Base-by-base conservation (phyloP, 2,329 filamentous ascomycete species). In the Hymenoscyphus linearis region DNA sequence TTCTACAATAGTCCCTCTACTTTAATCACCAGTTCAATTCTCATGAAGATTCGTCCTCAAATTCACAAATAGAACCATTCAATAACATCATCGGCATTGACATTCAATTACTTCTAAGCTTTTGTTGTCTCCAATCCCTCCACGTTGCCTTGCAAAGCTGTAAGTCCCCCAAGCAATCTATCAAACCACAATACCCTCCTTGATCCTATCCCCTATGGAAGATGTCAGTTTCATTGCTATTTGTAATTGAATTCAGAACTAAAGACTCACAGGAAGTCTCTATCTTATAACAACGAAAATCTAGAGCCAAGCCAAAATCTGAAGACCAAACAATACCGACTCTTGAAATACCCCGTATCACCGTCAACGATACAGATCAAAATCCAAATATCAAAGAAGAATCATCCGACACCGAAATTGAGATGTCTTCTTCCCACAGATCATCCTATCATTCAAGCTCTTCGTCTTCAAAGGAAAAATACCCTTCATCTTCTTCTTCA, bases 281-380 rank as follows among this genome's bases (percentile, higher is more conserved):
- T 65, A 55, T 60, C 57, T 13, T 40, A 66, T 68, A 62, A 70
- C 50, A 66, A 63, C 55, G 52, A 66, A 60, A 54, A 62, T 12
- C 37, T 56, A 55, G 53, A 65, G 52, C 50, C 55, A 52, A 65
- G 52, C 50, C 55, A 52, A 13, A 58, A 16, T 13, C 60, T 3
- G 59, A 63, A 64, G 56, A 66, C 16, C 61, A 62, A 56, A 35
- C 58, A 57, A 57, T 58, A 58, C 37, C 59, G 57, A 59, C 59
- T 58, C 52, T 26, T 10, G 57, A 63, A 35, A 62, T 65, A 22
- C 68, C 68, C 36, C n/a, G 53, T 10, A 69, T 71, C 62, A 66
- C 58, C 61, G 62, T 69, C 63, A 65, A 68, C 40, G 63, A 69
- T 64, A 62, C 65, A 57, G 64, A 69, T 65, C 59, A 63, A 18